Evolutionary conservation across 1,139 yeast genomes (phyloP), one percentile per base, ranked within the genome.

Genomic region (Diutina scorzettiae): DNA sequence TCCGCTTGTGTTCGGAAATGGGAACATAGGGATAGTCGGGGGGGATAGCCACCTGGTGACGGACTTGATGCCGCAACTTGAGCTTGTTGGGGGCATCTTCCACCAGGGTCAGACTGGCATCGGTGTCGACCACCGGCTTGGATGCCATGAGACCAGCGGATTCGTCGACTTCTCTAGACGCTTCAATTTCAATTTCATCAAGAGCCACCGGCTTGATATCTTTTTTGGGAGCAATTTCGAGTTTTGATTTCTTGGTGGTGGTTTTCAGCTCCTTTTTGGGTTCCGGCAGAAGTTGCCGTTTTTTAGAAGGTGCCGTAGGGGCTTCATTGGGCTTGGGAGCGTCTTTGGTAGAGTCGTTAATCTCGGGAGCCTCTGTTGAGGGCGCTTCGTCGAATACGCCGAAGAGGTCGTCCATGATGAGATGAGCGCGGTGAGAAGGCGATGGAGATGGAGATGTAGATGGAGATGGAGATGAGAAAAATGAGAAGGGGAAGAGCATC

Each of bases 1-100:
- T 51, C 54, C 89, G 73, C 55, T 78, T 79, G 59, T 91, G 97
- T 50, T 86, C 81, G 37, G 91, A 81, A 51, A 91, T 86, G 16
- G 97, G 96, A 11, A 69, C 67, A 56, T 91, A 91, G 42, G 91
- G 83, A 55, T 79, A 91, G 46, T 81, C 82, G 4, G 95, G 93
- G 1, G 98, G 98, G 29, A 91, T 71, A 2, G 97, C 97, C 12
- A 91, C 98, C 60, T 91, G 97, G 63, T 91, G 98, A 60, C 97
- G 80, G 44, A 91, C 96, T 59, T 87, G 96, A 66, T 89, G 97
- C 48, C 79, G 78, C 48, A 89, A 68, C 57, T 81, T 79, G 47
- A 86, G 80, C 51, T 76, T 78, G n/a, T 27, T 27, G 14, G 30
- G 11, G n/a, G 11, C 30, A 19, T 32, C 17, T 5, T 8, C 14